Base-by-base conservation (phyloP, 2,329 filamentous ascomycete species). In the Arthroderma sp. region DNA sequence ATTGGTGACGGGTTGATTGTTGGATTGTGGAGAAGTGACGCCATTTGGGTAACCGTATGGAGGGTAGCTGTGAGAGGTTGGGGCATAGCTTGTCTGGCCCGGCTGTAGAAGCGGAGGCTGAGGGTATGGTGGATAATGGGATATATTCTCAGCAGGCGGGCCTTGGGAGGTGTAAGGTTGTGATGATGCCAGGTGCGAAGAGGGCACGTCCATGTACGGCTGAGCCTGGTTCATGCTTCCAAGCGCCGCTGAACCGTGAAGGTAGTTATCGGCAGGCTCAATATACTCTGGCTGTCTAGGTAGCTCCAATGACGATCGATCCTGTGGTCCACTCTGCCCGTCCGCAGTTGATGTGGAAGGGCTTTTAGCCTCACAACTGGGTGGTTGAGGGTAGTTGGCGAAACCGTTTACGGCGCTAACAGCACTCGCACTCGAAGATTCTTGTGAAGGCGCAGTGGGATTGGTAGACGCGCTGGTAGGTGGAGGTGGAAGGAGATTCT, bases 151-250 rank as follows among this genome's bases (percentile, higher is more conserved):
- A 0, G 86, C 84, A 9, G 86, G 82, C 38, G 84, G 83, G 22
- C 84, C 80, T 61, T 87, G 83, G 6, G 84, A 81, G 48, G 80
- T 73, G 56, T 83, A 83, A 48, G 79, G 73, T 61, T 85, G 84
- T 49, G 81, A 82, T 53, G 80, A 77, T 56, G 84, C 83, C 71
- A 93, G 81, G 65, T 91, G 84, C 56, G 74, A 69, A 52, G 77
- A 70, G 60, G 81, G 75, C 59, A 91, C 87, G 64, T 94, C 91
- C 80, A 93, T 84, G 56, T 94, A 89, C 54, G 79, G 73, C 58
- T 79, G 77, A 56, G 76, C 75, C 66, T 83, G 82, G 69, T 94
- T 94, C 88, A 95, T 94, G 66, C 62, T 71, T 58, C 60, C 55
- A 49, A 63, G 56, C 43, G 63, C 59, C 33, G 55, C 58, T n/a